phyloP scores from a whole-genome alignment of 2,329 filamentous ascomycete species.

The Fusarium protoensiforme region DNA sequence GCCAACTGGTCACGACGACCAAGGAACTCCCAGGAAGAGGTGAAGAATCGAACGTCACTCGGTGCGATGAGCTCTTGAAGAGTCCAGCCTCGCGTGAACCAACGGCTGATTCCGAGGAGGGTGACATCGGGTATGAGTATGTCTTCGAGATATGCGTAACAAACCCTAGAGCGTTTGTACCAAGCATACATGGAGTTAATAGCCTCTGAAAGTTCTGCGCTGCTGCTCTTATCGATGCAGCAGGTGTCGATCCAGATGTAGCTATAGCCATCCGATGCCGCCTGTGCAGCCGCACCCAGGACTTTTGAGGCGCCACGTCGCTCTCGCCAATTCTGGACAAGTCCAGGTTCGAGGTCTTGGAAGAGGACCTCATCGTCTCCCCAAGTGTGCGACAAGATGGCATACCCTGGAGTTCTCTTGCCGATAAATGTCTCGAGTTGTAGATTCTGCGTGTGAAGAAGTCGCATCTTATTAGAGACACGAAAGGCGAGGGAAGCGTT shows the following conservation, averaged over 20 bases:
- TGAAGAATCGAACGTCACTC: not conserved
- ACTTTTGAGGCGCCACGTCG: not conserved
- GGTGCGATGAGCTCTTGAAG: not conserved
- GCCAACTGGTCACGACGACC: not conserved
- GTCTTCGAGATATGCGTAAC: not conserved
- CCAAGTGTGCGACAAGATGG: not conserved
- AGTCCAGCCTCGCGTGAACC: not conserved
- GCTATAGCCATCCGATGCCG: not conserved
- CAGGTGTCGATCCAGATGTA: not conserved
- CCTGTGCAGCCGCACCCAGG: not conserved
- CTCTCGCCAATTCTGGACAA: not conserved
- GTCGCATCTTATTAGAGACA: not conserved
- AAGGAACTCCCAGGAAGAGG: not conserved
- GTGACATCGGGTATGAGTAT: not conserved
- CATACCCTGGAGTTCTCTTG: not conserved
- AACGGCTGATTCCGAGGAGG: not conserved
- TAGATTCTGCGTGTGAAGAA: not conserved
- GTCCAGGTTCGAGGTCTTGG: not conserved
- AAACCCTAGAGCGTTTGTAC: not conserved
- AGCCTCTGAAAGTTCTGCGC: not conserved
- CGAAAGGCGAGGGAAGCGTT: rapidly evolving
- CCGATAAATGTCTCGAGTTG: not conserved
- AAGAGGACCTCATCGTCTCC: not conserved
- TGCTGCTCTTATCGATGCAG: not conserved
- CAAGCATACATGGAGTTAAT: not conserved